Base-by-base conservation (phyloP, 2,329 filamentous ascomycete species). In the Colletotrichum camelliae region DNA sequence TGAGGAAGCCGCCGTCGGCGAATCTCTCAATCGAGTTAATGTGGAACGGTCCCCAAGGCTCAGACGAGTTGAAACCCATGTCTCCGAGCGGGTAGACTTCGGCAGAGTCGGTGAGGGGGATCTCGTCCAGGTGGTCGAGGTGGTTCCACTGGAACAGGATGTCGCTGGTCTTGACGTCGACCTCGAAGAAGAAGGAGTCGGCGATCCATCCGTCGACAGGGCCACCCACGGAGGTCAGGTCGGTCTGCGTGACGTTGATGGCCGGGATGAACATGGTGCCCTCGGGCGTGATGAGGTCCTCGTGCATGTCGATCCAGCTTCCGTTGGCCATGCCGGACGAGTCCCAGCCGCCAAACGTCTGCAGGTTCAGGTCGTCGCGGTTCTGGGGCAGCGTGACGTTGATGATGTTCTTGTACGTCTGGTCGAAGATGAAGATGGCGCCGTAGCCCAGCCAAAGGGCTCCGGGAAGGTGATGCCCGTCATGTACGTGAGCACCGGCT, bases 1-100 rank as follows among this genome's bases (percentile, higher is more conserved):
- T 84, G 13, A 92, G 80, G 72, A 89, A 92, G 78, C 91, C 88
- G 6, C 88, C 88, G 0, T 84, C 78, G 0, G 81, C 78, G 68
- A 87, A 86, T 79, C 91, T 90, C 78, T 90, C 87, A 33, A 91
- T 82, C 43, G 88, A 88, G 81, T 91, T 90, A 81, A 91, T 87
- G 80, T 91, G 89, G 80, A 91, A 91, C 76, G 87, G 91, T 80
- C 92, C 89, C 82, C 89, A 91, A 1, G 86, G 84, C 27, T 80
- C 79, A 5, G 79, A 78, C 58, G 78, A 78, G 43, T 79, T 81
- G 31, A 76, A 79, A 6, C 81, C 81, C 24, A 77, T 74, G 21
- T 79, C 74, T n/a, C 77, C 72, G n/a, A 81, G 27, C 15, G 80
- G 79, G 39, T 80, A 78, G 16, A 64, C 67, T 7, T 33, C 43